phyloP scores from a whole-genome alignment of 2,329 filamentous ascomycete genomes.

The Basipetospora chlamydospora region DNA sequence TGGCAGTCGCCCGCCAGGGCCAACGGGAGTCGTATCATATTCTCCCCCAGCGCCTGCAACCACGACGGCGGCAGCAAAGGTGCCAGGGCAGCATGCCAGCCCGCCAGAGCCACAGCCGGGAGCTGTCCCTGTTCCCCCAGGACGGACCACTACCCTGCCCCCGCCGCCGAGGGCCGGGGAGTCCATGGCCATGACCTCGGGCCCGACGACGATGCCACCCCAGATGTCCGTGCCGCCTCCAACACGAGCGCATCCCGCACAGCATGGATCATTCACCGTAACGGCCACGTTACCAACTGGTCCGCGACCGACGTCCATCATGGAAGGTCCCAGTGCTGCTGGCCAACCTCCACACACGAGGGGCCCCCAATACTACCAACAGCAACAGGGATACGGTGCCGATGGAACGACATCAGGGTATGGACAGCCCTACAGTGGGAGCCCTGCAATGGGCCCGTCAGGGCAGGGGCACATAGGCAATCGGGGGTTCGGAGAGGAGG shows the following conservation, averaged over 20 bases:
- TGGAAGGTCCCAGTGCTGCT: neutral
- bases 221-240: conserved; percentile 37
- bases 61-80: conserved; percentile 7
- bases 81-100: neutral
- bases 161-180: conserved; percentile 38
- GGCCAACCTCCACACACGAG: too few relatives aligned
- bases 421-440: too few relatives aligned
- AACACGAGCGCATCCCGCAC: conserved; percentile 21
- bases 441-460: too few relatives aligned
- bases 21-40: conserved; percentile 29
- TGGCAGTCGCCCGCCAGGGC: conserved; percentile 28
- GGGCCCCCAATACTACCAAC: conserved; percentile 6
- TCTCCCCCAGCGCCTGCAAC: conserved; percentile 31
- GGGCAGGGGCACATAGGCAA: neutral
- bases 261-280: conserved; percentile 18
- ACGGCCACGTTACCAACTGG: conserved; percentile 14
- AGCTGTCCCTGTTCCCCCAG: conserved; percentile 30
- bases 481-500: conserved; percentile 6
- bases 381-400: neutral
- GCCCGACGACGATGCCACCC: conserved; percentile 28
- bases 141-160: conserved; percentile 21
- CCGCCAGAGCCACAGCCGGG: conserved; percentile 34
- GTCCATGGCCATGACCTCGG: conserved; percentile 19
- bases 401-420: too few relatives aligned
- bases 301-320: conserved; percentile 2